These are phyloP conservation scores for Cryoendolithus antarcticus DNA, from an alignment of 2,329 filamentous ascomycete species.

Conservation along the genomic window DNA sequence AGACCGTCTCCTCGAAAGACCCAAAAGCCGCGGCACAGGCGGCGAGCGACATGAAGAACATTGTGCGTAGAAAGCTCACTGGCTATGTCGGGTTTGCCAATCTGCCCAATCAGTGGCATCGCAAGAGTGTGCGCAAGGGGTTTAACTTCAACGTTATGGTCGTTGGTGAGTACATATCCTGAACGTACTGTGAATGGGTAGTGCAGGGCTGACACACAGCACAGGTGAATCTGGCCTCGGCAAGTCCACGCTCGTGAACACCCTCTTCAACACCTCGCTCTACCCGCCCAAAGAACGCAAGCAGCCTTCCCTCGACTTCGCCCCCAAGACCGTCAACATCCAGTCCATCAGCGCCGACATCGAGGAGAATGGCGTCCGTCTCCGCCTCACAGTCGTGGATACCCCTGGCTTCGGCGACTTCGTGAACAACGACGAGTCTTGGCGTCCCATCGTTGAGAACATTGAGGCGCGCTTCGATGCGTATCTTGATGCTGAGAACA, in stretches of 20 bases:
- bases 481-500: conserved; percentile 98
- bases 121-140: conserved; percentile 98
- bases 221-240: conserved; percentile 95
- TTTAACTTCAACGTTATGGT: conserved; percentile 99
- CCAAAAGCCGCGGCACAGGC: conserved; percentile 44
- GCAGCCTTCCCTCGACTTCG: conserved; percentile 91
- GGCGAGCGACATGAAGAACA: conserved; percentile 62
- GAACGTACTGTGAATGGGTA: not conserved
- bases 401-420: conserved; percentile 98
- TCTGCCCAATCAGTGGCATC: conserved; percentile 98
- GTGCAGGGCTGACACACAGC: conserved; percentile 8
- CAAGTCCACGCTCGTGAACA: conserved; percentile 99
- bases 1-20: conserved; percentile 53
- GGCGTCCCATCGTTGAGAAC: conserved; percentile 98
- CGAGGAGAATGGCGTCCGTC: conserved; percentile 93
- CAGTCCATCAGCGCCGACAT: conserved; percentile 52
- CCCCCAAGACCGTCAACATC: conserved; percentile 64
- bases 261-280: conserved; percentile 96
- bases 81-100: conserved; percentile 99
- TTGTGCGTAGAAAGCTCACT: conserved; percentile 94
- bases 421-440: conserved; percentile 99
- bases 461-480: conserved; percentile 98
- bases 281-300: conserved; percentile 99
- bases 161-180: conserved; percentile 64
- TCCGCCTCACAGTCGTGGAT: conserved; percentile 92